Evolutionary conservation across 768 basidiomycete genomes (phyloP), one percentile per base, ranked within the genome.

Genomic region (Mycena capillaripes): DNA sequence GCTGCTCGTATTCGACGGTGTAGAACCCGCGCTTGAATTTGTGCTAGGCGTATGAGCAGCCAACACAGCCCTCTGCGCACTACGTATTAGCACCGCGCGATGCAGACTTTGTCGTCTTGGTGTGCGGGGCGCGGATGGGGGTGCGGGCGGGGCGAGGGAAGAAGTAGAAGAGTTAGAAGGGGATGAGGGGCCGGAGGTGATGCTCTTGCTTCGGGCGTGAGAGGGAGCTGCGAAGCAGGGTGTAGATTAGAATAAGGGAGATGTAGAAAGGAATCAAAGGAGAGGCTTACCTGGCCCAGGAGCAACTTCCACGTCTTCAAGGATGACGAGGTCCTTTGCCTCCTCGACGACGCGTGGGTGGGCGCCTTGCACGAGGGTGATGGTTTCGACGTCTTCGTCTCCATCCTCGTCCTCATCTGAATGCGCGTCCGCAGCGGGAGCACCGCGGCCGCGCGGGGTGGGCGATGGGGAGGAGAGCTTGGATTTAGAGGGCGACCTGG

Each of bases 341-440:
- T 93, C 92, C 75, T 93, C 89, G 0, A 93, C 87, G 9, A 94
- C 92, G 19, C 88, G 87, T 4, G 92, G 92, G 73, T 89, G 83
- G 65, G 91, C 84, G 25, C 90, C 91, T 38, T 93, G 89, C 0
- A 92, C 92, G 4, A 93, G 84, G 1, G 92, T 82, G 40, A 91
- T 87, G 5, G 86, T 84, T 17, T 88, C 87, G 53, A 85, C 84
- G 14, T 86, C 84, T 32, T 84, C 82, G 2, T 83, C 82, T 2
- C 82, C 83, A 7, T 81, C 78, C 23, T 81, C 74, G 1, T 74
- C 74, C 8, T 60, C 40, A 30, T 60, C 40, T 38, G 27, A 46
- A 44, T 63, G 59, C 60, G 42, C 56, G 38, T 38, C 38, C 16
- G 38, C 10, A 38, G 38, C 38, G 38, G 38, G 38, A 38, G 16